These are phyloP conservation scores for Cercis canadensis DNA, from an alignment of 306 rosid genomes.

Conservation along the genomic window DNA sequence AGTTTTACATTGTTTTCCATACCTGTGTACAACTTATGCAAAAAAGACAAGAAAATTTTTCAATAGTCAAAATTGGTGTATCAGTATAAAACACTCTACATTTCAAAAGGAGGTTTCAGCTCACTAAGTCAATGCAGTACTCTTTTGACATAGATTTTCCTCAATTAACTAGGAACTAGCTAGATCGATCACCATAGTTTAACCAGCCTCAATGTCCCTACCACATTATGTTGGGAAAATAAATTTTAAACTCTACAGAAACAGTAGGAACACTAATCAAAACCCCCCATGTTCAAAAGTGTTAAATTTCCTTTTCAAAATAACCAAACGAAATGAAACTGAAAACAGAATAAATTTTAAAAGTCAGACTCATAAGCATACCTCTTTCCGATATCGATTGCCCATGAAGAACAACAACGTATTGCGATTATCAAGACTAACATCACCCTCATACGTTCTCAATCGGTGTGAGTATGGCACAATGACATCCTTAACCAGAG, in stretches of 20 bases:
- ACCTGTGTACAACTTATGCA: too few relatives aligned
- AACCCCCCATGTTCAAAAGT: neutral
- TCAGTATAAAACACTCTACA: too few relatives aligned
- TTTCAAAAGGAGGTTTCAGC: too few relatives aligned
- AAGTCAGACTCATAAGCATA: conserved; percentile 29
- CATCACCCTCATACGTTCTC: conserved; percentile 54
- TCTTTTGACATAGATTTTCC: too few relatives aligned
- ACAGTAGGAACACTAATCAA: neutral
- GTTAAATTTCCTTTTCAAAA: neutral
- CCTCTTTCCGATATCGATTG: conserved; percentile 93
- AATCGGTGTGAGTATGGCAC: conserved; percentile 90
- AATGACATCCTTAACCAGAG: conserved; percentile 83
- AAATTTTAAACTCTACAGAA: conserved; percentile 13
- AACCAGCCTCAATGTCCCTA: too few relatives aligned
- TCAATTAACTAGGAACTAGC: too few relatives aligned
- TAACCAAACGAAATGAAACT: too few relatives aligned
- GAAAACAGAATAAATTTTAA: neutral
- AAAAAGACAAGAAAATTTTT: too few relatives aligned
- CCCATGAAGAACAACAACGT: conserved; percentile 96
- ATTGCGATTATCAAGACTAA: conserved; percentile 57
- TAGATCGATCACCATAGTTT: too few relatives aligned
- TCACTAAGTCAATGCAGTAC: too few relatives aligned
- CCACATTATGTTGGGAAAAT: neutral
- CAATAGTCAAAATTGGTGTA: too few relatives aligned
- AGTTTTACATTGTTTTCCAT: too few relatives aligned